These are phyloP conservation scores for Fistulifera solaris DNA, from an alignment of 108 stramenopile genomes.

Conservation along the genomic window DNA sequence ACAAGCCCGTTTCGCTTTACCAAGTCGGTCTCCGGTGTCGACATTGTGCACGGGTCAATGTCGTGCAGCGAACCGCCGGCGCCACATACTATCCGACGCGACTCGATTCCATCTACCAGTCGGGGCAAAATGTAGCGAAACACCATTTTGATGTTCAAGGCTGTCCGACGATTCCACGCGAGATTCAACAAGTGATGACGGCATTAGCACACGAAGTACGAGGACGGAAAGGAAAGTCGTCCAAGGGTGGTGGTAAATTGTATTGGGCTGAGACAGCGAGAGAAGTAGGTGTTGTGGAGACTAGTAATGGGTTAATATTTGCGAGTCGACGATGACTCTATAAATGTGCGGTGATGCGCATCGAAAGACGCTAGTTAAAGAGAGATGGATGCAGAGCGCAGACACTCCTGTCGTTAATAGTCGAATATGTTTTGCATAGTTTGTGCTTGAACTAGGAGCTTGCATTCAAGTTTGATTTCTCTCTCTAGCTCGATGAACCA, in stretches of 20 bases:
- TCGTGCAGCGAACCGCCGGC: constrained; percentile 13
- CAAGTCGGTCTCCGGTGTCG: constrained; percentile 49
- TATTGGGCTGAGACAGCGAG: constrained; percentile 61
- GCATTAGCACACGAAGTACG: constrained; percentile 7
- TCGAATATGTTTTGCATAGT: too few species aligned
- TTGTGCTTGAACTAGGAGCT: too few species aligned
- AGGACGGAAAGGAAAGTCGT: constrained; percentile 27
- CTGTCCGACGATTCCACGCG: constrained; percentile 23
- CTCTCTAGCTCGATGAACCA: too few species aligned
- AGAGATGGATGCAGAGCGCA: neutral
- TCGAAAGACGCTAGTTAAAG: neutral
- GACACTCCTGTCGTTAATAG: too few species aligned
- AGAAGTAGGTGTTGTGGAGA: constrained; percentile 22
- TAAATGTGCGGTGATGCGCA: neutral
- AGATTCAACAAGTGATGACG: constrained; percentile 22
- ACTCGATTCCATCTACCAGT: constrained; percentile 28
- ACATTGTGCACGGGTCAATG: constrained; percentile 24
- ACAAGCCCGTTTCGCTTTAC: constrained; percentile 25
- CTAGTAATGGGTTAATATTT: constrained; percentile 6
- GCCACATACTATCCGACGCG: constrained; percentile 36
- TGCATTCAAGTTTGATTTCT: too few species aligned
- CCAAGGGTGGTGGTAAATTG: constrained; percentile 60
- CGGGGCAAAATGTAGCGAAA: constrained; percentile 39
- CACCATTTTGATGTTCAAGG: constrained; percentile 21
- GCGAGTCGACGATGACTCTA: neutral